Evolutionary conservation across 2,329 filamentous ascomycete genomes (phyloP).

Genomic region (Trichoderma endophyticum): DNA sequence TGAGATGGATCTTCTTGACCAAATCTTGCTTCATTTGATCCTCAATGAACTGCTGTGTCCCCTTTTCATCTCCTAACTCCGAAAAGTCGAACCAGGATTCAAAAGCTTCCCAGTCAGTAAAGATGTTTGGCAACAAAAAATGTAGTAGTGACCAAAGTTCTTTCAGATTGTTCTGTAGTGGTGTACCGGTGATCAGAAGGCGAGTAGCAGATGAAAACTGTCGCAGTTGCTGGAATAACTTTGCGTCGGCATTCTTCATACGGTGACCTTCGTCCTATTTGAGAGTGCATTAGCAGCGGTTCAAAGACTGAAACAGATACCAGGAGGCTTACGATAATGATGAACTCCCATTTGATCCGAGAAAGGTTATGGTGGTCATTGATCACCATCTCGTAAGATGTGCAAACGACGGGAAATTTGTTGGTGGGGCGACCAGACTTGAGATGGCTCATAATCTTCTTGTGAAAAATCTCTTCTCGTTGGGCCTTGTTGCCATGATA

Average conservation of each 20-base stretch:
- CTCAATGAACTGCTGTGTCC: slow-evolving; percentile 73
- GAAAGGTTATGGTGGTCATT: slow-evolving; percentile 78
- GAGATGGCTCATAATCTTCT: slow-evolving; percentile 67
- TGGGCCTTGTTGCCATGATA: slow-evolving; percentile 84
- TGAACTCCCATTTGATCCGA: slow-evolving; percentile 92
- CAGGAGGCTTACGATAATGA: slow-evolving; percentile 71
- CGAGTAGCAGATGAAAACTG: slow-evolving; percentile 88
- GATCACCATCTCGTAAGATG: slow-evolving; percentile 94
- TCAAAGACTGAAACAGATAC: rapidly evolving
- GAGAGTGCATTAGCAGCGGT: background rate
- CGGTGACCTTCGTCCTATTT: slow-evolving; percentile 85
- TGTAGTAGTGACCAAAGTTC: slow-evolving; percentile 95
- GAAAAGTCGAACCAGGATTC: slow-evolving; percentile 98
- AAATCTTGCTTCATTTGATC: slow-evolving; percentile 60
- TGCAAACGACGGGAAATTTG: slow-evolving; percentile 87
- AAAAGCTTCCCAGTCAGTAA: slow-evolving; percentile 89
- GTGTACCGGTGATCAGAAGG: slow-evolving; percentile 90
- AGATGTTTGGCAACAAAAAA: slow-evolving; percentile 88
- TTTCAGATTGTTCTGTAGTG: slow-evolving; percentile 90
- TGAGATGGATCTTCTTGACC: slow-evolving; percentile 78
- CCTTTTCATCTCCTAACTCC: slow-evolving; percentile 78
- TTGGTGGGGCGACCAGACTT: slow-evolving; percentile 55
- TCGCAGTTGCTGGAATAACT: slow-evolving; percentile 82
- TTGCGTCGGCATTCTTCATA: slow-evolving; percentile 94
- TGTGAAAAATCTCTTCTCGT: slow-evolving; percentile 70